A percentile compares a stretch with the other conserved stretches of the same genome.
These are phyloP conservation scores for Trichoderma atrobrunneum DNA, from an alignment of 2,329 filamentous ascomycete species.

Conservation along the genomic window DNA sequence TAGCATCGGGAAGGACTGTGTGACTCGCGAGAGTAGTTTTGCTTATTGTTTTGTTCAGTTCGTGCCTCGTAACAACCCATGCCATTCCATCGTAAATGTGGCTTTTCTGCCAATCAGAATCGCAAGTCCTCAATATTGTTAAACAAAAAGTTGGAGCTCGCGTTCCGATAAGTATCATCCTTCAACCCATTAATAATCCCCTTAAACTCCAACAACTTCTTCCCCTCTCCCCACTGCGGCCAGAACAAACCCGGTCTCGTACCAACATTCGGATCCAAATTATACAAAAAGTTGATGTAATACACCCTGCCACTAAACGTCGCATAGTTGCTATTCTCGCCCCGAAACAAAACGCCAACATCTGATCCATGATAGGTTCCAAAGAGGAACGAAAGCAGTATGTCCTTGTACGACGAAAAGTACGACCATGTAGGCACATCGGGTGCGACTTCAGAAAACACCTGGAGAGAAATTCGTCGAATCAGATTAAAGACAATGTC, in stretches of 20 bases:
- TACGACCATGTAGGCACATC: slow-evolving; percentile 69
- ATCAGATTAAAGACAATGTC: slow-evolving; percentile 73
- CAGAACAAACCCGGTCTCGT: slow-evolving; percentile 37
- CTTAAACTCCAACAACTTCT: slow-evolving; percentile 50
- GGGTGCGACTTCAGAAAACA: slow-evolving; percentile 46
- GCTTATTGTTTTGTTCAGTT: not conserved
- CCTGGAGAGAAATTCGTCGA: slow-evolving; percentile 60
- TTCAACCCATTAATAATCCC: slow-evolving; percentile 30
- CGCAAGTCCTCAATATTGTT: slow-evolving; percentile 26
- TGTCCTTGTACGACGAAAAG: slow-evolving; percentile 67
- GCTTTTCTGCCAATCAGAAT: slow-evolving; percentile 21
- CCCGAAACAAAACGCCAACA: slow-evolving; percentile 62
- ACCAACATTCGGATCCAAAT: slow-evolving; percentile 65
- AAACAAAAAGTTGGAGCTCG: slow-evolving; percentile 29
- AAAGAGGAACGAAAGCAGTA: slow-evolving; percentile 58
- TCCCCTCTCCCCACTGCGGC: slow-evolving; percentile 42
- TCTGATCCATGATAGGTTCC: slow-evolving; percentile 76
- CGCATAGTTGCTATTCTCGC: slow-evolving; percentile 61
- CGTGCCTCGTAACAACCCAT: not conserved
- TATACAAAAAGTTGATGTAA: slow-evolving; percentile 70
- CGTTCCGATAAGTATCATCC: slow-evolving; percentile 39
- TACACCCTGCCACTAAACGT: slow-evolving; percentile 61
- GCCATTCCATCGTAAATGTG: too few species aligned
- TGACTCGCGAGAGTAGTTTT: not conserved
- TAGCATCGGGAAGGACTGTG: too few species aligned